A percentile compares a stretch with the other conserved stretches of the same genome.
phyloP scores from a whole-genome alignment of 768 basidiomycete genomes.

The Mycena filopes region DNA sequence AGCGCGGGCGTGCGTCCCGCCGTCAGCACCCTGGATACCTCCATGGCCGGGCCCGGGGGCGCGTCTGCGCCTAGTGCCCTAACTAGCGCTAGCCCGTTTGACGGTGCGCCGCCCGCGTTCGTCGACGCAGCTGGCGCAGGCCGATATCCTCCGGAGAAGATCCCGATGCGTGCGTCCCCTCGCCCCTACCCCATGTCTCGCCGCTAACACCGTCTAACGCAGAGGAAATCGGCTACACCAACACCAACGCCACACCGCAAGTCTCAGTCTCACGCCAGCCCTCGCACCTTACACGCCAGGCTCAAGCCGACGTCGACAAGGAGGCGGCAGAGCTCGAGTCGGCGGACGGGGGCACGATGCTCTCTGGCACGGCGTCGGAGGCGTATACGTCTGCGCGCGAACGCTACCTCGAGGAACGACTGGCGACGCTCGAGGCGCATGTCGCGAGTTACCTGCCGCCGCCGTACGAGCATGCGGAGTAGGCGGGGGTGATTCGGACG shows the following conservation, averaged over 20 bases:
- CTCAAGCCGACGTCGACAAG: not conserved
- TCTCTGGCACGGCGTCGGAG: not conserved
- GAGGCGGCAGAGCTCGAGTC: not conserved
- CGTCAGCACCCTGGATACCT: not conserved
- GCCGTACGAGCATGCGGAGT: slow-evolving; percentile 28
- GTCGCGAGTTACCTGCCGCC: slow-evolving; percentile 29
- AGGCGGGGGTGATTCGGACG: not conserved
- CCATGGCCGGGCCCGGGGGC: not conserved
- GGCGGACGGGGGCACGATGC: not conserved
- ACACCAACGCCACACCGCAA: too few species aligned
- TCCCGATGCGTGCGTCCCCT: slow-evolving; percentile 2
- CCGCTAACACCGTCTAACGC: not conserved
- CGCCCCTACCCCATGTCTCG: not conserved
- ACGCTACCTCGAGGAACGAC: slow-evolving; percentile 33
- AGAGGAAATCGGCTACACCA: slow-evolving; percentile 13
- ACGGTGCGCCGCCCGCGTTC: not conserved
- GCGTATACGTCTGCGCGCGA: slow-evolving; percentile 18
- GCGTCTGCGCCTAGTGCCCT: not conserved
- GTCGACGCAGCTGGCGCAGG: not conserved
- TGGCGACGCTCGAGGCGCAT: slow-evolving; percentile 31
- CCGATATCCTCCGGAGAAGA: slow-evolving; percentile 16
- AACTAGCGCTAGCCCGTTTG: not conserved
- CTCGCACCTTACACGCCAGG: slow-evolving; percentile 24
- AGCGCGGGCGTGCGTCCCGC: not conserved
- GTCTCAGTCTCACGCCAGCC: slow-evolving; percentile 20